Evolutionary conservation across 2,329 filamentous ascomycete species (phyloP), one percentile per base, ranked within the genome.

Genomic region (Phoma sp.): DNA sequence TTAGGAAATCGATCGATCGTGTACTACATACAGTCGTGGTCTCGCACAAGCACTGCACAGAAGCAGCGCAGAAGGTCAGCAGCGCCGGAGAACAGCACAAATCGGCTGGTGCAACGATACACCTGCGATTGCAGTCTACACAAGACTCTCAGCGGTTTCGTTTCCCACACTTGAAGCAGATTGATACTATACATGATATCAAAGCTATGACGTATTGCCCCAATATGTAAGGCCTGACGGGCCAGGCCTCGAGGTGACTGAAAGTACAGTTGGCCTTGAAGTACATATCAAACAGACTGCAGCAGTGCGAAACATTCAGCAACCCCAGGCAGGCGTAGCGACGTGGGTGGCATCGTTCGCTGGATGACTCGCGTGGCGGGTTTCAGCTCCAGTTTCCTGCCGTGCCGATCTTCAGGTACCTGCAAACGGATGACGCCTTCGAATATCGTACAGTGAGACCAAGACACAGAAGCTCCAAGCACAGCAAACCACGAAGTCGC

Each of bases 341-440:
- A 53, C 41, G 38, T 43, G 27, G 13, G 27, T 29, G 35, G 33
- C 24, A 11, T 23, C 11, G 45, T 14, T 23, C 30, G 23, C 27
- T 23, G 46, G 29, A 40, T 54, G 52, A 54, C 46, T 54, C 52
- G 52, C 30, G 51, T 32, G 33, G 23, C 33, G 23, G 27, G 52
- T 54, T 54, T 54, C 52, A 39, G 30, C 38, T 48, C 35, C 36
- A 40, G 45, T 49, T 41, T 29, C 35, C 14, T 13, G 36, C 40
- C 11, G 18, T 35, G 46, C 48, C 45, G 52, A 54, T 54, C 52
- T 36, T 44, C 47, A 43, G 47, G 47, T 49, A 49, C 46, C 30
- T n/a, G 39, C 27, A 45, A 47, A 40, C 47, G 33, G 27, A 45
- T 45, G 45, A 40, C 45, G 41, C 29, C 35, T 40, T 25, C 18